Evolutionary conservation across 2,329 filamentous ascomycete species (phyloP).

Genomic region (Colletotrichum phormii): DNA sequence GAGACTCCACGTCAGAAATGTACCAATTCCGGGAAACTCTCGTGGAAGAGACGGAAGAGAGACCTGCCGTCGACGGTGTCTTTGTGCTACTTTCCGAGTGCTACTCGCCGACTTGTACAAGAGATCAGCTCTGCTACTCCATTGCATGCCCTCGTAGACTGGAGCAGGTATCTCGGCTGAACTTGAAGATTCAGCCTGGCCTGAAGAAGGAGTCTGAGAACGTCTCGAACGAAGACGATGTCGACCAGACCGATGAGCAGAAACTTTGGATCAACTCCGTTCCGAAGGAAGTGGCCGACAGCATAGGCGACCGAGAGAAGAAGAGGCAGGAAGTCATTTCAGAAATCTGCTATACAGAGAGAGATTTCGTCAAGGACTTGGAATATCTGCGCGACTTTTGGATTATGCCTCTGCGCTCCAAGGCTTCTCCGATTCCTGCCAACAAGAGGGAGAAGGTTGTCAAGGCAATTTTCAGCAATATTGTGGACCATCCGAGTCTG

Average conservation of each 20-base stretch:
- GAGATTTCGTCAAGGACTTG: slow-evolving; percentile 98
- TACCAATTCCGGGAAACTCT: slow-evolving; percentile 97
- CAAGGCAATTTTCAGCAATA: slow-evolving; percentile 94
- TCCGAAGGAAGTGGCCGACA: slow-evolving; percentile 92
- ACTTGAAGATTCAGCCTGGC: slow-evolving; percentile 91
- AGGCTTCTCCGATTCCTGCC: slow-evolving; percentile 88
- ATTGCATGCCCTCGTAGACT: slow-evolving; percentile 94
- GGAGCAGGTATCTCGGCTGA: slow-evolving; percentile 94
- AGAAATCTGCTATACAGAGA: slow-evolving; percentile 97
- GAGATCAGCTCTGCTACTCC: slow-evolving; percentile 96
- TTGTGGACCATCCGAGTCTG: slow-evolving; percentile 84
- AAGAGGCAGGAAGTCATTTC: slow-evolving; percentile 98
- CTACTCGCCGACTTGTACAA: slow-evolving; percentile 96
- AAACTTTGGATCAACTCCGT: slow-evolving; percentile 99
- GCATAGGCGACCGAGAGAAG: slow-evolving; percentile 90
- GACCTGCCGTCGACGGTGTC: slow-evolving; percentile 85
- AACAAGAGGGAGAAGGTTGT: slow-evolving; percentile 91
- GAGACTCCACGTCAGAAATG: slow-evolving; percentile 93
- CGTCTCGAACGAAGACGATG: slow-evolving; percentile 80
- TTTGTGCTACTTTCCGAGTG: slow-evolving; percentile 97
- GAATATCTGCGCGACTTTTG: slow-evolving; percentile 98
- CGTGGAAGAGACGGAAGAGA: slow-evolving; percentile 83
- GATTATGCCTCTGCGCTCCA: slow-evolving; percentile 90
- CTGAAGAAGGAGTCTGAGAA: slow-evolving; percentile 74
- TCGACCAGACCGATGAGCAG: slow-evolving; percentile 89